These are phyloP conservation scores for Nicotiana attenuata DNA, from an alignment of 257 asterid species.

Conservation along the genomic window DNA sequence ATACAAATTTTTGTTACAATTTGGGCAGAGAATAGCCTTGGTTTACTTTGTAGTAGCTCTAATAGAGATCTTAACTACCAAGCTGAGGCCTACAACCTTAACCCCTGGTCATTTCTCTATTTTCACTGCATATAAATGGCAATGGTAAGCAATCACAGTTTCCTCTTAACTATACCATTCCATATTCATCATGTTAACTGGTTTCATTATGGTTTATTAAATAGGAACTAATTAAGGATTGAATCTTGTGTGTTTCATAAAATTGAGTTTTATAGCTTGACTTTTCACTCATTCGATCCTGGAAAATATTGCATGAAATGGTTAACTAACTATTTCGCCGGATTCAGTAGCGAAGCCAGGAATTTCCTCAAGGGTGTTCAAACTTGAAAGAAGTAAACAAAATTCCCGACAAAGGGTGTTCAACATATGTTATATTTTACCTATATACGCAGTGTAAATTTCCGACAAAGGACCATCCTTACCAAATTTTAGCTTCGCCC, in stretches of 20 bases:
- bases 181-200: not conserved
- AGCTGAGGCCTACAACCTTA: slow-evolving; percentile 53
- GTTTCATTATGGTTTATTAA: not conserved
- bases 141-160: slow-evolving; percentile 40
- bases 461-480: too few relatives aligned
- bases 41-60: slow-evolving; percentile 74
- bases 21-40: slow-evolving; percentile 77
- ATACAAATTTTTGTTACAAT: not conserved
- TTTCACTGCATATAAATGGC: slow-evolving; percentile 81
- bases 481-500: too few relatives aligned
- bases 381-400: too few relatives aligned
- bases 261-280: not conserved
- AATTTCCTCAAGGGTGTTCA: too few relatives aligned
- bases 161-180: not conserved
- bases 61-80: slow-evolving; percentile 62
- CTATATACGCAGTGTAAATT: too few relatives aligned
- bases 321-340: not conserved
- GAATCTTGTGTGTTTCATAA: not conserved
- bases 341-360: too few relatives aligned
- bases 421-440: too few relatives aligned
- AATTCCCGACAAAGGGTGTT: too few relatives aligned
- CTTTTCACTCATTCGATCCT: not conserved
- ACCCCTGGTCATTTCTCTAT: slow-evolving; percentile 50
- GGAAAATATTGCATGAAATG: not conserved
- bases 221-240: not conserved